Evolutionary conservation across 768 basidiomycete genomes (phyloP), one percentile per base, ranked within the genome.

Genomic region (Suillus discolor): DNA sequence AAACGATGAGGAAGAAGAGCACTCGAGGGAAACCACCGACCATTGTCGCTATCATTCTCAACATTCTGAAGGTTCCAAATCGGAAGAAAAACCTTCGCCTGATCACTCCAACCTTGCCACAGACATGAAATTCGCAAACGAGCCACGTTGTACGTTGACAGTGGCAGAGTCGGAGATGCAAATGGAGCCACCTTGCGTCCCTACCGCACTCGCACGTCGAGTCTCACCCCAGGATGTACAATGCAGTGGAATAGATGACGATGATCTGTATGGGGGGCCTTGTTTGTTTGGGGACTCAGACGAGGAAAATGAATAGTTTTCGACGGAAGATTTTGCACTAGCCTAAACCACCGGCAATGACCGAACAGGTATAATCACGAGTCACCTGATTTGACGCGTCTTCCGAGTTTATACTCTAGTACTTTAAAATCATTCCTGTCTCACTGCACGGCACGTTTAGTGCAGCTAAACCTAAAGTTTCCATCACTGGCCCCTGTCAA

Each of bases 251-350:
- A 41, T 42, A 23, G 66, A 66, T 31, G 23, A 44, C 5, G 67
- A 70, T 34, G 36, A 62, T 53, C 59, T 49, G 6, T 72, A 69
- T 42, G 67, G 67, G 16, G 76, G 75, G 25, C 75, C 75, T 15
- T 73, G 75, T 65, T 69, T 76, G 28, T 76, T 76, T 63, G 65
- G 62, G 60, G 75, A 76, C 20, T 78, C 75, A 49, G 75, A 76
- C 61, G 75, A 71, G 25, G 76, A 76, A 38, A 73, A 74, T n/a
- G 69, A 61, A 55, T 75, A 62, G 42, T 15, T n/a, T 13, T 59
- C 36, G n/a, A 38, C 6, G 11, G 31, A 55, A 57, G 6, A 38
- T 57, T n/a, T n/a, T 34, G 31, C 20, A 36, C 18, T 20, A 45
- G 44, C 9, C 20, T n/a, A 4, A 18, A 28, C 25, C 28, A 53